Evolutionary conservation across 2,329 filamentous ascomycete species (phyloP), one percentile per base, ranked within the genome.

Genomic region (Curvularia hawaiiensis): DNA sequence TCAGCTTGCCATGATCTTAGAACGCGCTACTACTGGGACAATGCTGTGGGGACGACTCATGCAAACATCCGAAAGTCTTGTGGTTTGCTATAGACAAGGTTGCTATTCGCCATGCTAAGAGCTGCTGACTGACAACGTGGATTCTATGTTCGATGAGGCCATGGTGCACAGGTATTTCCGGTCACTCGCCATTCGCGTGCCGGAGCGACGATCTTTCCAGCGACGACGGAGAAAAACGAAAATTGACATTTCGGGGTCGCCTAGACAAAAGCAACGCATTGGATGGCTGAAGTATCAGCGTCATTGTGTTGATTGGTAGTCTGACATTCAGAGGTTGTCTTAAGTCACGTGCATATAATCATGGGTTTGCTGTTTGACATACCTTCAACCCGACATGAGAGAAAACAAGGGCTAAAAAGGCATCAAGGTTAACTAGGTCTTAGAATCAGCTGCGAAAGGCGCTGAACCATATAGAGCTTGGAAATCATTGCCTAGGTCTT

Each of bases 111-210:
- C 20, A 12, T 52, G 22, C 12, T 46, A 22, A 30, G 47, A 14
- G 26, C 22, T 12, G 24, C 16, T 50, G 22, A 12, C n/a, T 20
- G 35, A 35, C 26, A 40, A 6, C 47, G n/a, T 28, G 22, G 2
- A 31, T 26, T 41, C 22, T 20, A 44, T 40, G 16, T 50, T 45
- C 41, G 45, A 52, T 40, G 46, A 61, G 38, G 55, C 52, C 40
- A 40, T 28, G 16, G 28, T 26, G 30, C 28, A 24, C 18, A 54
- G 4, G 48, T 53, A 47, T 61, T 52, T 59, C 39, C 38, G 45
- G 51, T 39, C 51, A 30, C 31, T 55, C 40, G 44, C 55, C 40
- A 54, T 20, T 46, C 10, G 38, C n/a, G 31, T 40, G 26, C 33
- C 22, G 51, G 33, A 22, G 55, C 18, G 35, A 18, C 35, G 47